These are phyloP conservation scores for Trichoderma oligosporum DNA, from an alignment of 2,329 filamentous ascomycete species.

Conservation along the genomic window DNA sequence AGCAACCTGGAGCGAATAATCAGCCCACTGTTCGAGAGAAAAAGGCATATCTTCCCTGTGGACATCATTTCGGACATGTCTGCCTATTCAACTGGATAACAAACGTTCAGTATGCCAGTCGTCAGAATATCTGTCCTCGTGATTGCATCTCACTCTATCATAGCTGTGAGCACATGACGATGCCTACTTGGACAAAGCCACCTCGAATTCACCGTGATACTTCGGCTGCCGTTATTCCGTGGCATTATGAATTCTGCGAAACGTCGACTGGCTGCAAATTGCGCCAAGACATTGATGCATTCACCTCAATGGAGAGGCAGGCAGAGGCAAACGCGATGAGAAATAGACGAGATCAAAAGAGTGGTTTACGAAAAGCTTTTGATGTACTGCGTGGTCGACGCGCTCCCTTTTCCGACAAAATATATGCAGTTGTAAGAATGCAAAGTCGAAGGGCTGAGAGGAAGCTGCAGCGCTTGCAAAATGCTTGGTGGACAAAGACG, in stretches of 20 bases:
- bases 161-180: conserved; percentile 22
- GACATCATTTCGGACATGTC: conserved; percentile 26
- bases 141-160: conserved; percentile 23
- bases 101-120: no score
- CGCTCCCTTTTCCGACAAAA: not conserved
- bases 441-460: not conserved
- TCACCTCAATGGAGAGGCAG: not conserved
- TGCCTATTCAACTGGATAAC: conserved; percentile 24
- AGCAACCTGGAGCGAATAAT: not conserved
- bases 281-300: not conserved
- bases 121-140: conserved; percentile 15
- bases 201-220: not conserved
- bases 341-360: not conserved
- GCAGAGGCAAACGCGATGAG: not conserved
- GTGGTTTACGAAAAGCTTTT: not conserved
- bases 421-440: not conserved
- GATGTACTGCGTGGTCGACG: not conserved
- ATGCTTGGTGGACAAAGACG: not conserved
- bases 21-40: conserved; percentile 13
- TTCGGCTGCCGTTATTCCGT: conserved; percentile 17
- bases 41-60: conserved; percentile 27
- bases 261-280: not conserved
- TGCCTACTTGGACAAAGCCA: conserved; percentile 5
- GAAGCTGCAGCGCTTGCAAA: not conserved
- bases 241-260: conserved; percentile 24